Base-by-base conservation (phyloP, 129 eudicot species). In the Escallonia herrerae region DNA sequence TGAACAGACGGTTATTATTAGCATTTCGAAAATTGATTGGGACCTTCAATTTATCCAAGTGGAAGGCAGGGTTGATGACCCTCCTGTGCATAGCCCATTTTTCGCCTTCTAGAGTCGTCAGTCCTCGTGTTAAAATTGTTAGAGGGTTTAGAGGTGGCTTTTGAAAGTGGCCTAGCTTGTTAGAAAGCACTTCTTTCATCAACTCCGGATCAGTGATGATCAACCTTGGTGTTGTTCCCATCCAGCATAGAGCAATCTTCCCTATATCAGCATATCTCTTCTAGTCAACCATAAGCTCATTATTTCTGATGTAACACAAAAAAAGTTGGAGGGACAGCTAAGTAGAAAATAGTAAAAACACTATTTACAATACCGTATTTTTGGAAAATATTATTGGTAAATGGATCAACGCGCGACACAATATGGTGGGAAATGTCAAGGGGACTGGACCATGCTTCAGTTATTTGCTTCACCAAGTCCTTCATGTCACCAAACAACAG, bases 101-200 rank as follows among this genome's bases (percentile, higher is more conserved):
- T 65, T 81, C 82, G 8, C 77, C 86, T 37, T 81, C 77, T 46
- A 81, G 76, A 64, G 77, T 69, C 3, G 80, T 69, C 44, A 81
- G 62, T 41, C 80, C 82, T 59, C 56, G 65, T 38, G 82, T 65
- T 12, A 77, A 40, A 40, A 77, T 72, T 57, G 60, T 62, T 48
- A 59, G 78, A 44, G 81, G 77, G 56, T 72, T 76, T 6, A 81
- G 38, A 49, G 66, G 47, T 6, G 86, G 82, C 56, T 76, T 76
- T 38, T 62, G 72, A 60, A 81, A 63, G 66, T 84, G 85, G 7
- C 81, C 64, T 15, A 79, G 73, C 66, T 73, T 89, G 76, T 82
- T 78, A n/a, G 70, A 63, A 7, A 85, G 52, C 72, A 85, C 79
- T 72, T 89, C 90, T 71, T 80, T 89, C 9, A 81, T 77, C 68